Percentiles rank a stretch among this genome's conserved stretches.
These are phyloP conservation scores for Colletotrichum higginsianum DNA, from an alignment of 2,329 filamentous ascomycete genomes.

Conservation along the genomic window DNA sequence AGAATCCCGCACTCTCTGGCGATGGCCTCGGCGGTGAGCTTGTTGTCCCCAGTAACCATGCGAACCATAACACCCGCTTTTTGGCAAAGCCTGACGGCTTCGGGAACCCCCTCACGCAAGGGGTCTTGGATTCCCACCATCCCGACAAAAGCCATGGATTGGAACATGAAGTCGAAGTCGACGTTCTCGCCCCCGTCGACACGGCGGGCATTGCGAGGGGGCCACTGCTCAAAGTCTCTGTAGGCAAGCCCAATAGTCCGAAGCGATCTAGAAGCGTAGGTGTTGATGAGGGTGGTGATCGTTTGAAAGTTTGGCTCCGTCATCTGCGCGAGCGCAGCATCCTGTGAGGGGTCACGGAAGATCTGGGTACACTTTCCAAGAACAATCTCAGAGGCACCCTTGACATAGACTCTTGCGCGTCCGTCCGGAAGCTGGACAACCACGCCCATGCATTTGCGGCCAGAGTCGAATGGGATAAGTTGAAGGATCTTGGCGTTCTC, in stretches of 20 bases:
- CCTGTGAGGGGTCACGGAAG: conserved; percentile 64
- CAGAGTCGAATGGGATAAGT: conserved; percentile 82
- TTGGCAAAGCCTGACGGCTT: conserved; percentile 81
- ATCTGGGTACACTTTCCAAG: conserved; percentile 69
- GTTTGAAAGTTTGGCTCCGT: conserved; percentile 68
- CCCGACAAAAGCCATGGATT: conserved; percentile 76
- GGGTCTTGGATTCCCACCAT: conserved; percentile 88
- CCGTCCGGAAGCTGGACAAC: conserved; percentile 68
- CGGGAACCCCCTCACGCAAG: conserved; percentile 79
- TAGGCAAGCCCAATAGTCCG: conserved; percentile 89
- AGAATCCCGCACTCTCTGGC: conserved; percentile 85
- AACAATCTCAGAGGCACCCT: conserved; percentile 77
- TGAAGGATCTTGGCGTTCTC: conserved; percentile 73
- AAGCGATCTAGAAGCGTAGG: conserved; percentile 84
- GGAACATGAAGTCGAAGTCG: conserved; percentile 77
- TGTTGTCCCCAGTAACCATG: conserved; percentile 90
- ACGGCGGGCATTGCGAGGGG: conserved; percentile 74
- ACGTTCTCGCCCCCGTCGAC: conserved; percentile 70
- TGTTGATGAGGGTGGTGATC: conserved; percentile 78
- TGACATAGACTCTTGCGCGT: conserved; percentile 70
- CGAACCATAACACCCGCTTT: conserved; percentile 83
- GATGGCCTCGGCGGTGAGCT: conserved; percentile 83
- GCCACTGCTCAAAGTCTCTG: conserved; percentile 88
- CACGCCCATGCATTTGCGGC: conserved; percentile 80
- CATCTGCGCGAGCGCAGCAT: conserved; percentile 60